Conservation (phyloP, 441 rosid species). For the Populus hybrid region DNA sequence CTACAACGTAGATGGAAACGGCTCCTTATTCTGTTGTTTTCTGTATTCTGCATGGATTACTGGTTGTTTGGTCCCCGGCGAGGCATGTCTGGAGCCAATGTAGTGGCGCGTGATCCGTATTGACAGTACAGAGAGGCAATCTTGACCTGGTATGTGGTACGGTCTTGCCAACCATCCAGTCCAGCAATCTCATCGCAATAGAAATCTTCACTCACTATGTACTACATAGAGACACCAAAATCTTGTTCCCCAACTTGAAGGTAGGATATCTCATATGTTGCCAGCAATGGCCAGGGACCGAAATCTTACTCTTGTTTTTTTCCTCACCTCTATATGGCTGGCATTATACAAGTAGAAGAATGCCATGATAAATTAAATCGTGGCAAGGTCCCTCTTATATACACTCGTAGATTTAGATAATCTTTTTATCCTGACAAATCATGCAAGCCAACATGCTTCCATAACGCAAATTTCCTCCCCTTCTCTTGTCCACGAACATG, state of each 20-base stretch:
- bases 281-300: neutral
- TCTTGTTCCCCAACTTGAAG: slow-evolving; percentile 8
- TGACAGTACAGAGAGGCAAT: neutral
- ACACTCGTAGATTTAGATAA: no score
- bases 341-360: neutral
- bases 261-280: neutral
- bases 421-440: neutral
- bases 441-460: neutral
- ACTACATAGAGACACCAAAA: no score
- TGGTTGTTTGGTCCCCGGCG: neutral
- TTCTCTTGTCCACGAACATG: neutral
- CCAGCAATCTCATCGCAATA: neutral
- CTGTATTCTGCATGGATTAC: neutral
- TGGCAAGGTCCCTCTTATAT: neutral
- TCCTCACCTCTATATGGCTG: slow-evolving; percentile 8
- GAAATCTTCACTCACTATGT: neutral
- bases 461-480: slow-evolving; percentile 5
- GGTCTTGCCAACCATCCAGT: neutral
- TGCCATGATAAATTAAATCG: slow-evolving; percentile 2
- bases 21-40: slow-evolving; percentile 13
- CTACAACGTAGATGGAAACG: neutral
- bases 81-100: neutral
- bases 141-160: neutral
- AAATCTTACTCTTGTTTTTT: slow-evolving; percentile 25
- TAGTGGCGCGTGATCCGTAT: no score